Conservation (phyloP, 148 eudicot species). For the Silene latifolia region DNA sequence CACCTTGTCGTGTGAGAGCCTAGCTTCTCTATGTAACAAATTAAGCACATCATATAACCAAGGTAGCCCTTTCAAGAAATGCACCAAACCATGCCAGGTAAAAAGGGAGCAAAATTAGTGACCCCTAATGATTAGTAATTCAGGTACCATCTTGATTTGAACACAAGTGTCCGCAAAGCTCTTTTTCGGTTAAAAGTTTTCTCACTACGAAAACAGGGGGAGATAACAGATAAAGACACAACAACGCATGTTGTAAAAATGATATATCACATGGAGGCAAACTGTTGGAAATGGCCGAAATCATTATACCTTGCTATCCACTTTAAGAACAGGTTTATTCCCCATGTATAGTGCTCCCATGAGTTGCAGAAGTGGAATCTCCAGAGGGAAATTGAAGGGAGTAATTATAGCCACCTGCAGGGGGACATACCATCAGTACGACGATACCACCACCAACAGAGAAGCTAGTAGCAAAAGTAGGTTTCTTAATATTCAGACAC, state of each 20-base stretch:
- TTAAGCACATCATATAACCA: not conserved
- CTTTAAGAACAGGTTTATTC: slow-evolving; percentile 90
- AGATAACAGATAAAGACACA: not conserved
- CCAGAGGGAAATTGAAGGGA: slow-evolving; percentile 95
- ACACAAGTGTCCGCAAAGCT: not conserved
- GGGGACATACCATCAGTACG: not conserved
- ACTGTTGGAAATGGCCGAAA: not conserved
- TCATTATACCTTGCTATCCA: slow-evolving; percentile 94
- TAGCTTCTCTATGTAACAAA: not conserved
- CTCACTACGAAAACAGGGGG: not conserved
- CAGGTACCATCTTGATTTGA: not conserved
- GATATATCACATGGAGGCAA: not conserved
- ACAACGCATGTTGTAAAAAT: not conserved
- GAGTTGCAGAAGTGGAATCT: slow-evolving; percentile 92
- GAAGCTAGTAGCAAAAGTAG: not conserved
- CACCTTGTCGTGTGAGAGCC: not conserved
- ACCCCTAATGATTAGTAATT: not conserved
- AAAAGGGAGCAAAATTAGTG: not conserved
- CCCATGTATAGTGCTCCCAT: slow-evolving; percentile 99
- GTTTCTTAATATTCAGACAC: slow-evolving; percentile 9
- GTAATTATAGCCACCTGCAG: slow-evolving; percentile 82
- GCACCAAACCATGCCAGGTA: not conserved
- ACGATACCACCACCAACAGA: not conserved
- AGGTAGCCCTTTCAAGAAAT: not conserved
- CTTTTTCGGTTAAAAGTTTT: not conserved